Conservation (phyloP, 495 filamentous ascomycete species). For the Aspergillus biplanus region DNA sequence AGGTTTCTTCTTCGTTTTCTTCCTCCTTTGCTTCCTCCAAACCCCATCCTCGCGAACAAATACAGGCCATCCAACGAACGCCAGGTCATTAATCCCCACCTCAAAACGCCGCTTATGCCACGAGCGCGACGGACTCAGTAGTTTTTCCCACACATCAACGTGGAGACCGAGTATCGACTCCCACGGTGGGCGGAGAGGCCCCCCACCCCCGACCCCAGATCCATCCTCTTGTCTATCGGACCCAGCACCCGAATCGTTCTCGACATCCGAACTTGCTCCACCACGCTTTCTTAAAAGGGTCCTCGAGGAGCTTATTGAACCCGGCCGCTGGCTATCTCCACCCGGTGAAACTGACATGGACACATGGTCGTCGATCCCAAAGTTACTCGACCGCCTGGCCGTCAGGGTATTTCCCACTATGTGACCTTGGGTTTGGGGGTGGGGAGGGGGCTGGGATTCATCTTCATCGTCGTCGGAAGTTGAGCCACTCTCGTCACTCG, state of each 20-base stretch:
- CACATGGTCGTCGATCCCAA: slow-evolving; percentile 42
- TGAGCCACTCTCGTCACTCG: slow-evolving; percentile 50
- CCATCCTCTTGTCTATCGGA: slow-evolving; percentile 59
- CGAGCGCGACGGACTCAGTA: slow-evolving; percentile 77
- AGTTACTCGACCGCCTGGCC: slow-evolving; percentile 42
- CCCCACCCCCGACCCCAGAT: slow-evolving; percentile 32
- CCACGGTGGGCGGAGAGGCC: slow-evolving; percentile 63
- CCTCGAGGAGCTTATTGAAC: slow-evolving; percentile 46
- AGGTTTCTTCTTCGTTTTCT: slow-evolving; percentile 60
- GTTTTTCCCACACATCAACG: slow-evolving; percentile 76
- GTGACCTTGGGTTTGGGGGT: slow-evolving; percentile 19
- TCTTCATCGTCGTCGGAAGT: slow-evolving; percentile 57
- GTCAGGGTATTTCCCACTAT: slow-evolving; percentile 28
- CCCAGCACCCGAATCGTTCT: slow-evolving; percentile 44
- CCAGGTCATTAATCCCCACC: slow-evolving; percentile 78
- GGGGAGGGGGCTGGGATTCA: slow-evolving; percentile 31
- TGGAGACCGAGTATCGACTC: slow-evolving; percentile 77
- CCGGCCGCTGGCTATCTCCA: slow-evolving; percentile 41
- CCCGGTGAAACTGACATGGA: slow-evolving; percentile 35
- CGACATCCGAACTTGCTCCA: slow-evolving; percentile 40
- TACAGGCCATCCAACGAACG: slow-evolving; percentile 85
- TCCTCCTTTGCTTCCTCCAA: slow-evolving; percentile 76
- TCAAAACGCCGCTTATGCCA: slow-evolving; percentile 89
- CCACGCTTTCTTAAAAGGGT: slow-evolving; percentile 43
- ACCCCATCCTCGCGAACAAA: slow-evolving; percentile 83